Base-by-base conservation (phyloP, 148 eudicot species). In the Spergularia marina region DNA sequence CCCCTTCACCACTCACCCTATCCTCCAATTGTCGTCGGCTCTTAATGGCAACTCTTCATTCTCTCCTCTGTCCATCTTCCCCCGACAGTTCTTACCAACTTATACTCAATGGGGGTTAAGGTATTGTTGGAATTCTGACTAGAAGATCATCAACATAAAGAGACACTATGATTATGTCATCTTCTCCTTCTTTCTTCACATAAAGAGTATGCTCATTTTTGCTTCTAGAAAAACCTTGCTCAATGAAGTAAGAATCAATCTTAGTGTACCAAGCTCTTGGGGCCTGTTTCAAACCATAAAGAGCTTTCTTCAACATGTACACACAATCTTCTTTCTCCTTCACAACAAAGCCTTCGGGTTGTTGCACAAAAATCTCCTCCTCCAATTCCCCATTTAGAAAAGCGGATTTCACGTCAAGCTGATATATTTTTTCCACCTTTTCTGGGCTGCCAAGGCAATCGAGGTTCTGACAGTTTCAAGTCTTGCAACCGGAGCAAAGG, bases 101-200 rank as follows among this genome's bases (percentile, higher is more conserved):
- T 30, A 30, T 30, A 3, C 36, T 30, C 36, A 30, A 30, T 30
- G 36, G 36, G 2, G 2, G 36, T 30, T 30, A 30, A 30, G 36
- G 4, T n/a, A n/a, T n/a, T n/a, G n/a, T n/a, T n/a, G n/a, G n/a
- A n/a, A n/a, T n/a, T n/a, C n/a, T 74, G 5, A 74, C 41, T 21
- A 82, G 25, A 0, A 82, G 41, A 39, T 82, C 78, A 65, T 78
- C 80, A 7, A 74, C 82, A 63, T 77, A 81, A 4, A 82, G 62
- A 17, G 71, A 82, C 2, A 82, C 69, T 39, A 77, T 12, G 0
- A 82, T 15, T 21, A 81, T 64, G 23, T 81, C 68, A 52, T 53
- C 6, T 16, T 67, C 5, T 6, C 12, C 69, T 21, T n/a, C 10
- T 7, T 53, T 70, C 72, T 80, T 80, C 10, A 65, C 54, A 71